phyloP scores from a whole-genome alignment of 1,139 yeast species.

The Candida sanyaensis region DNA sequence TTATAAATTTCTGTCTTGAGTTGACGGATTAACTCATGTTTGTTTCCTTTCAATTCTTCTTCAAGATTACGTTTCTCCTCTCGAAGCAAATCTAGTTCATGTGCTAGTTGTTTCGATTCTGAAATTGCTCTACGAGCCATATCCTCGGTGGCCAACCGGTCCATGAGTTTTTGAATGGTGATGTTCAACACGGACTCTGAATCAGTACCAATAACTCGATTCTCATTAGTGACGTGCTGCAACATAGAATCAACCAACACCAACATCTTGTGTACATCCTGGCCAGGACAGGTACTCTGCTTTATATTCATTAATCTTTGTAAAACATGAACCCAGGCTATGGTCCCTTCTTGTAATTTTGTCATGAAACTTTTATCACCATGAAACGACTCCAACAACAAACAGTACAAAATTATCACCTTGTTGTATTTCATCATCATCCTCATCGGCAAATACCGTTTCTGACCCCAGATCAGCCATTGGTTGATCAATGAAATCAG shows the following conservation, averaged over 20 bases:
- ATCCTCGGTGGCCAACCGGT: conserved; percentile 34
- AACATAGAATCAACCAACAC: conserved; percentile 32
- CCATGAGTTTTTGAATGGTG: conserved; percentile 37
- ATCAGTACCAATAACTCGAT: conserved; percentile 24
- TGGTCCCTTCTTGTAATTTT: conserved; percentile 13
- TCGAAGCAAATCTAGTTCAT: conserved; percentile 23
- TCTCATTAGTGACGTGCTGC: conserved; percentile 31
- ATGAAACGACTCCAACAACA: background rate
- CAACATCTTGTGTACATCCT: conserved; percentile 26
- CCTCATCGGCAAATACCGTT: background rate
- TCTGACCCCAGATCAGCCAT: conserved; percentile 2
- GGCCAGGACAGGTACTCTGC: conserved; percentile 22
- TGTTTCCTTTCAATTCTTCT: conserved; percentile 23
- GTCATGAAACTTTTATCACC: conserved; percentile 5
- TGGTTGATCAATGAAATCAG: conserved; percentile 4
- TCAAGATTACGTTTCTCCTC: conserved; percentile 27
- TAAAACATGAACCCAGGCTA: conserved; percentile 17
- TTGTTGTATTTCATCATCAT: background rate
- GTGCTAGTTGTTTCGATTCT: conserved; percentile 27
- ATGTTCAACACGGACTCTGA: conserved; percentile 29
- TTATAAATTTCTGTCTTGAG: conserved; percentile 16
- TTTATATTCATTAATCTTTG: conserved; percentile 27
- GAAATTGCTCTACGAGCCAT: conserved; percentile 36
- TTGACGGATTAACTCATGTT: conserved; percentile 14
- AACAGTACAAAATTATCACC: conserved; percentile 3